Percentiles rank a stretch among this genome's conserved stretches.
phyloP scores from a whole-genome alignment of 257 asterid genomes.

The Gentiana macrophylla region DNA sequence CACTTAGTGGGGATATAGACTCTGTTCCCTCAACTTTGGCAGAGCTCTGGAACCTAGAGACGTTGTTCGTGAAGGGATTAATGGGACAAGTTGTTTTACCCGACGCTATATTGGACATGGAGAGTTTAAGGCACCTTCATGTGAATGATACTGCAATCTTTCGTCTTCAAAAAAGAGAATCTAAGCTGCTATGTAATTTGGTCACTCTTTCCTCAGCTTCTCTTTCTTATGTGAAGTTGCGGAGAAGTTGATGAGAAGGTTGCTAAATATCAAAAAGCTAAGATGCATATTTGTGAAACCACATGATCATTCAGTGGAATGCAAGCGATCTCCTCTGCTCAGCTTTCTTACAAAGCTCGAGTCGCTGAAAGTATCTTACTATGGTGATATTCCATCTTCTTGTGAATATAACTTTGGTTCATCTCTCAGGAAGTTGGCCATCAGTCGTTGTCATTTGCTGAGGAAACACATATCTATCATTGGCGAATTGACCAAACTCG shows the following conservation, averaged over 20 bases:
- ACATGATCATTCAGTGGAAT: neutral
- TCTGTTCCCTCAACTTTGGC: neutral
- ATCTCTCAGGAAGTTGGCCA: neutral
- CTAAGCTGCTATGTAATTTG: neutral
- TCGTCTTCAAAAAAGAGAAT: neutral
- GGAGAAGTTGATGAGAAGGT: neutral
- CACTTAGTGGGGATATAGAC: neutral
- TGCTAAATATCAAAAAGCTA: neutral
- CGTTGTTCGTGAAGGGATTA: slow-evolving; percentile 3
- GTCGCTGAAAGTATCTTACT: neutral
- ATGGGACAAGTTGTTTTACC: slow-evolving; percentile 7
- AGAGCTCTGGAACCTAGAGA: slow-evolving; percentile 7
- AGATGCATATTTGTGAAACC: neutral
- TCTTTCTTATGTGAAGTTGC: neutral
- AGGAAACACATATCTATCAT: neutral
- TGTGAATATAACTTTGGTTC: neutral
- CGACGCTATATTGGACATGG: slow-evolving; percentile 3
- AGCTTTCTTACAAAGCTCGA: neutral
- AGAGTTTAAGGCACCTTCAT: slow-evolving; percentile 12
- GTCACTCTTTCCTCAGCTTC: neutral
- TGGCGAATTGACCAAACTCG: neutral
- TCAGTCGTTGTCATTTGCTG: neutral
- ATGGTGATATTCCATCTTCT: neutral
- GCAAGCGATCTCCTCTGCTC: neutral
- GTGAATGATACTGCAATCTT: neutral